Evolutionary conservation across 139 green algal genomes (phyloP).

Genomic region (Chlorokybus atmophyticus): DNA sequence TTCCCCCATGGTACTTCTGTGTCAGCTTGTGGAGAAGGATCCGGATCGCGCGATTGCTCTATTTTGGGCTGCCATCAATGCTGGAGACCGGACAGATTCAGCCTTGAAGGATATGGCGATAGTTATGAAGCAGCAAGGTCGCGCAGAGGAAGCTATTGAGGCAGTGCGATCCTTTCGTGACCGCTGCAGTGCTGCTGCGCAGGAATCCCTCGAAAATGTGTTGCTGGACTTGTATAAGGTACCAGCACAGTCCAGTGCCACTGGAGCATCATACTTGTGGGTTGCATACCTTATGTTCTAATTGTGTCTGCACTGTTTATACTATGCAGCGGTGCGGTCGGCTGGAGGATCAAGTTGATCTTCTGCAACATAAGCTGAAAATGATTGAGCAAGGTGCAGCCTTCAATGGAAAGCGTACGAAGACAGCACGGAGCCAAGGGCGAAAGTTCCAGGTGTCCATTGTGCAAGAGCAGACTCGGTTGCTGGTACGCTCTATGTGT

Average conservation of each 20-base stretch:
- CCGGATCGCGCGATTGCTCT: conserved; percentile 25
- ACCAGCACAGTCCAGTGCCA: neutral
- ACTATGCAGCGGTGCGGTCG: conserved; percentile 18
- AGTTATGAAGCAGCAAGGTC: conserved; percentile 31
- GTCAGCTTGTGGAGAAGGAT: conserved; percentile 32
- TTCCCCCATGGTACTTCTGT: no score
- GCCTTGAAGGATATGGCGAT: conserved; percentile 34
- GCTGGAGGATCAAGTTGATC: conserved; percentile 25
- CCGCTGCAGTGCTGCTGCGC: conserved; percentile 14
- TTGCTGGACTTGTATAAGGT: conserved; percentile 33
- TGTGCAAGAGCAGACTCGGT: conserved; percentile 27
- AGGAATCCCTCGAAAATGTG: conserved; percentile 30
- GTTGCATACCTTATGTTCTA: neutral
- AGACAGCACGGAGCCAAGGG: conserved; percentile 25
- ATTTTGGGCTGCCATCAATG: conserved; percentile 28
- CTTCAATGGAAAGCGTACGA: conserved; percentile 30
- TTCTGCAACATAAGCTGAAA: conserved; percentile 32
- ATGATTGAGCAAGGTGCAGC: conserved; percentile 26
- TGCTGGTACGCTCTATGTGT: conserved; percentile 30
- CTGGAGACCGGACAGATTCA: conserved; percentile 21
- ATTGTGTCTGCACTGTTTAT: neutral
- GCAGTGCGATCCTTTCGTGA: conserved; percentile 18
- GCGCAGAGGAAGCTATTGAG: conserved; percentile 28
- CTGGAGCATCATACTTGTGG: neutral
- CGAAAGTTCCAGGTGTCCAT: conserved; percentile 34